Percentiles rank a stretch among this genome's conserved stretches.
phyloP scores from a whole-genome alignment of 2,329 filamentous ascomycete genomes.

The Tolypocladium ovalisporum region DNA sequence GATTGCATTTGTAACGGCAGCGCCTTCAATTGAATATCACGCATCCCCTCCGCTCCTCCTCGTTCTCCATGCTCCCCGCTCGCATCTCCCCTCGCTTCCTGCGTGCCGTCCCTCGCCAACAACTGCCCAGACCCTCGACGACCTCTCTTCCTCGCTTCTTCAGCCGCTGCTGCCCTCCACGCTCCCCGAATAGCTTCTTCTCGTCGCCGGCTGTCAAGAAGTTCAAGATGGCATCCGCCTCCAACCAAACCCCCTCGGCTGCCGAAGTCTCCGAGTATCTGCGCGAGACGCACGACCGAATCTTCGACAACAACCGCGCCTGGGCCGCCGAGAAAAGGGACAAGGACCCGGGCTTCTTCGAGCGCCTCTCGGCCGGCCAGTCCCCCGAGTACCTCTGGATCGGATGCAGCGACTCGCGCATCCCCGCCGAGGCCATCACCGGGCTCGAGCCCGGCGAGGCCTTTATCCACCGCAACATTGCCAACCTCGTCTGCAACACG shows the following conservation, averaged over 20 bases:
- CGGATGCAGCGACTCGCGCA: slow-evolving; percentile 81
- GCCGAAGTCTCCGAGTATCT: slow-evolving; percentile 32
- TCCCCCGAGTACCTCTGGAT: slow-evolving; percentile 72
- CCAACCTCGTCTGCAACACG: slow-evolving; percentile 71
- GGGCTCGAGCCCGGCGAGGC: slow-evolving; percentile 79
- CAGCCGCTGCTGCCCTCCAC: slow-evolving; percentile 3
- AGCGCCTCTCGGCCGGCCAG: slow-evolving; percentile 53
- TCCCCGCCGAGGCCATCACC: slow-evolving; percentile 82
- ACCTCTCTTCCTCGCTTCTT: not conserved
- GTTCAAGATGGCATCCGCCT: slow-evolving; percentile 2
- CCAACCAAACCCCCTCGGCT: not conserved
- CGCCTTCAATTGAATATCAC: not conserved
- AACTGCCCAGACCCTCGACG: not conserved
- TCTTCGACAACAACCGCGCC: slow-evolving; percentile 57
- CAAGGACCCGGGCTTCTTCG: slow-evolving; percentile 55
- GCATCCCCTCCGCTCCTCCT: not conserved
- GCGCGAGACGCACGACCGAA: slow-evolving; percentile 51
- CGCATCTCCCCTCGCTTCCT: not conserved
- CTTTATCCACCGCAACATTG: slow-evolving; percentile 92
- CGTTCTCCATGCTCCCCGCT: slow-evolving; percentile 1
- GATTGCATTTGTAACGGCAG: not conserved
- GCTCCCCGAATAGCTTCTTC: not conserved
- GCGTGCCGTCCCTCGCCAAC: not conserved
- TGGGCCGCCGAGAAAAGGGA: slow-evolving; percentile 51
- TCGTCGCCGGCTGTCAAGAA: not conserved